A percentile compares a stretch with the other conserved stretches of the same genome.
Conservation (phyloP, 345 rosid genomes). For the Gossypium bickii region DNA sequence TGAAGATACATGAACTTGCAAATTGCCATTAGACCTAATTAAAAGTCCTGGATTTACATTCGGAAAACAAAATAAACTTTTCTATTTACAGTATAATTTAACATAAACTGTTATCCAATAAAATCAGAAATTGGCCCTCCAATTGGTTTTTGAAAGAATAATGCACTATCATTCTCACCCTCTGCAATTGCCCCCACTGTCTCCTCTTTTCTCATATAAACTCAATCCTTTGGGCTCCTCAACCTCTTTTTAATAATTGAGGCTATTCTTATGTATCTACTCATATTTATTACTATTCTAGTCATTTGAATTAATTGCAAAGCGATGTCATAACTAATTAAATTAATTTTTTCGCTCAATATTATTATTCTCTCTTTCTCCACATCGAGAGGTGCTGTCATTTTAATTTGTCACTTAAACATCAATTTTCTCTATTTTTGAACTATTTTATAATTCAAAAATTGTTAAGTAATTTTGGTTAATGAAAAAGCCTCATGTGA, state of each 20-base stretch:
- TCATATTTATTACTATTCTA: too few relatives aligned
- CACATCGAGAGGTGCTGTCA: too few relatives aligned
- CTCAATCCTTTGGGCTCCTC: background rate
- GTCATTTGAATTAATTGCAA: too few relatives aligned
- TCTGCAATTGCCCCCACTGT: background rate
- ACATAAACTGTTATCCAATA: background rate
- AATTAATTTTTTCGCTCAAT: too few relatives aligned
- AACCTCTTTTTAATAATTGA: background rate
- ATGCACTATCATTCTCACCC: background rate
- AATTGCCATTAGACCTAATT: background rate
- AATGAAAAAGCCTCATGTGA: fast-evolving
- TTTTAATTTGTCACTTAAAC: too few relatives aligned
- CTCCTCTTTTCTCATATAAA: background rate
- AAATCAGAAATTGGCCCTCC: background rate
- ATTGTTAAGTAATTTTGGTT: too few relatives aligned
- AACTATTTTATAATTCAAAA: too few relatives aligned
- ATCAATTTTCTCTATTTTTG: too few relatives aligned
- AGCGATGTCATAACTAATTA: too few relatives aligned
- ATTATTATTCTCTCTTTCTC: too few relatives aligned
- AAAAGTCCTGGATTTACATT: background rate
- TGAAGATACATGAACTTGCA: background rate
- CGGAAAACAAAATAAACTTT: background rate
- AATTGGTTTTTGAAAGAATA: background rate
- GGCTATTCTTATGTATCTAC: background rate
- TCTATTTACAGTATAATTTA: background rate